Percentiles rank a stretch among this genome's conserved stretches.
Evolutionary conservation across 768 basidiomycete genomes (phyloP).

Genomic region (Rubroboletus satanas): DNA sequence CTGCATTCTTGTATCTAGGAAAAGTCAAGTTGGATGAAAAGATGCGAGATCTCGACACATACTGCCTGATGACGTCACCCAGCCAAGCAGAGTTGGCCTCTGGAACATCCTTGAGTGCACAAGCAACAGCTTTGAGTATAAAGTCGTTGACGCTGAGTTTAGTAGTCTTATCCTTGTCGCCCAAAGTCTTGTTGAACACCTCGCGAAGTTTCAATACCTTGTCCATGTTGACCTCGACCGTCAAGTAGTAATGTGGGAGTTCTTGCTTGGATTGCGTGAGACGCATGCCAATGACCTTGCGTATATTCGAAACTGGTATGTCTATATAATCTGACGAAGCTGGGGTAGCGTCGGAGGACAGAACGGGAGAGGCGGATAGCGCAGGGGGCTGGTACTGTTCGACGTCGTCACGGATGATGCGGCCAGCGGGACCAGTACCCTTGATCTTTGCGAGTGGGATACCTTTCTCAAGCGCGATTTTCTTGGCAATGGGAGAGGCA

Average conservation of each 20-base stretch:
- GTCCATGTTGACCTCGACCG: conserved; percentile 95
- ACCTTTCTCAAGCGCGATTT: conserved; percentile 91
- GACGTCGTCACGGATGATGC: conserved; percentile 92
- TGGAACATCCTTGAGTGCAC: conserved; percentile 90
- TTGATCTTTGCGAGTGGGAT: conserved; percentile 87
- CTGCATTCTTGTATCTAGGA: conserved; percentile 87
- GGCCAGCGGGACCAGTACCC: conserved; percentile 90
- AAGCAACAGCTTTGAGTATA: conserved; percentile 89
- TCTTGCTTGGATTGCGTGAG: conserved; percentile 92
- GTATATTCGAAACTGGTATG: conserved; percentile 90
- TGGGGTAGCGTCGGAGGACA: conserved; percentile 45
- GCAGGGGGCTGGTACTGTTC: conserved; percentile 75
- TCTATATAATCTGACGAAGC: conserved; percentile 77
- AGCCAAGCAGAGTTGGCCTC: conserved; percentile 98
- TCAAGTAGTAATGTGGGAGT: conserved; percentile 96
- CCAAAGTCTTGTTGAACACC: conserved; percentile 88
- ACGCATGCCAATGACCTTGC: conserved; percentile 86
- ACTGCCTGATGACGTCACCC: conserved; percentile 94
- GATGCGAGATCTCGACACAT: conserved; percentile 29
- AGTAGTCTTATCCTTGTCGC: conserved; percentile 82
- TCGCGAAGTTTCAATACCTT: conserved; percentile 90
- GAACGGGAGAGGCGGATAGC: conserved; percentile 40
- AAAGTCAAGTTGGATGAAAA: not conserved
- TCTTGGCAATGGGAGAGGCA: conserved; percentile 94
- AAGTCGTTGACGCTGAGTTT: conserved; percentile 99